phyloP scores from a whole-genome alignment of 2,329 filamentous ascomycete species.

The Cladosporium oxysporum region DNA sequence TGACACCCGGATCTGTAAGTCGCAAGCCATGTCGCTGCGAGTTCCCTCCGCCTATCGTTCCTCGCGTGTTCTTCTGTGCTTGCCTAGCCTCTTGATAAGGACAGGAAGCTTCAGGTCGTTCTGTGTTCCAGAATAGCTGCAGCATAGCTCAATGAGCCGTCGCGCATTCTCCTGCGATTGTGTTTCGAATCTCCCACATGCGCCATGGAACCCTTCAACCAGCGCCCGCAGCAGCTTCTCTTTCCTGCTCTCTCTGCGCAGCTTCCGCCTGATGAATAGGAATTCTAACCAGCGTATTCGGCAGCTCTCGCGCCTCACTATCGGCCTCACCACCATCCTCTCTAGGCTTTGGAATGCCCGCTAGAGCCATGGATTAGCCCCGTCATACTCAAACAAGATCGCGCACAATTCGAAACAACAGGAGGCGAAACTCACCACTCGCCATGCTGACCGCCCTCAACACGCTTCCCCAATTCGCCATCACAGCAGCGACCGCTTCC shows the following conservation, averaged over 20 bases:
- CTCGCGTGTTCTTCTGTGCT: background rate
- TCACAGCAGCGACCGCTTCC: constrained; percentile 80
- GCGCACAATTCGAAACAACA: background rate
- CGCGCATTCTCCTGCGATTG: background rate
- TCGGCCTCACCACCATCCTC: constrained; percentile 44
- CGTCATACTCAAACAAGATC: no score
- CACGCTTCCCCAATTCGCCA: constrained; percentile 87
- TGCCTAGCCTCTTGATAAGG: background rate
- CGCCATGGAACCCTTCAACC: background rate
- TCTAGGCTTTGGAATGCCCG: constrained; percentile 67
- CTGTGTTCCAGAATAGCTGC: background rate
- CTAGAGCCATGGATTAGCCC: constrained; percentile 45
- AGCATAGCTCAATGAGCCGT: background rate
- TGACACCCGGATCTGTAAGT: background rate
- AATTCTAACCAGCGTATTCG: constrained; percentile 81
- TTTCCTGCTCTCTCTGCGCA: constrained; percentile 32
- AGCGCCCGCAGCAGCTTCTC: constrained; percentile 14
- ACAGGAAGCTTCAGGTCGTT: background rate
- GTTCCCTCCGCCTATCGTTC: background rate
- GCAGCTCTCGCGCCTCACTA: constrained; percentile 53
- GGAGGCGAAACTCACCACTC: constrained; percentile 60
- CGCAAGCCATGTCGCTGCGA: no score
- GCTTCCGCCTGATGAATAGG: constrained; percentile 68
- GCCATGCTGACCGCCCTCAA: constrained; percentile 84
- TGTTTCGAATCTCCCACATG: no score